Base-by-base conservation (phyloP, 768 basidiomycete species). In the Kwoniella europaea region DNA sequence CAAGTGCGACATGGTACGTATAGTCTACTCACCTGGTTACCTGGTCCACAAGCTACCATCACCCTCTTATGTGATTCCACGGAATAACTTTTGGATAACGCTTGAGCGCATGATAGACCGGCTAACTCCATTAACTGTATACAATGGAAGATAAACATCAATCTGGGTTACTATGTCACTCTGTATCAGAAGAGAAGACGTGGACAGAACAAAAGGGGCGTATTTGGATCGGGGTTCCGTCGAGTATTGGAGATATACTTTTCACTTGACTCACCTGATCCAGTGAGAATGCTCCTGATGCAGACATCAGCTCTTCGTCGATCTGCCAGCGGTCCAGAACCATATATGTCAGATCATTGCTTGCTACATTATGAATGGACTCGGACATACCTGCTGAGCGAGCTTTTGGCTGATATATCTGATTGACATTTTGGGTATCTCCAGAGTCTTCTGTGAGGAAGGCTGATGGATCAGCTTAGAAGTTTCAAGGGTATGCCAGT, bases 91-190 rank as follows among this genome's bases (percentile, higher is more conserved):
- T 86, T 90, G 6, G 91, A 90, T 2, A 98, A 85, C 0, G 92
- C 88, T 81, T 95, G 92, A 0, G 96, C 97, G 79, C 95, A 95
- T 1, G 96, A 91, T 10, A 98, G 86, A 1, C 97, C 97, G 41
- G 96, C 96, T 13, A 98, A 88, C 79, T 98, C 96, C 94, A 98
- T 97, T 41, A 98, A 85, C 93, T 96, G 6, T n/a, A n/a, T n/a
- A n/a, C n/a, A n/a, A n/a, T n/a, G n/a, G n/a, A n/a, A n/a, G n/a
- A n/a, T n/a, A n/a, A n/a, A n/a, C n/a, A n/a, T n/a, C n/a, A n/a
- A n/a, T n/a, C n/a, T n/a, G n/a, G n/a, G n/a, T n/a, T n/a, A n/a
- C n/a, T n/a, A n/a, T n/a, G 35, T 35, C 7, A 35, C 7, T 35
- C 35, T 35, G 1, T 35, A 4, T 4, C 35, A 35, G n/a, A n/a